A percentile compares a stretch with the other conserved stretches of the same genome.
Conservation (phyloP, 164 flowering plant genomes). For the Platanus orientalis region DNA sequence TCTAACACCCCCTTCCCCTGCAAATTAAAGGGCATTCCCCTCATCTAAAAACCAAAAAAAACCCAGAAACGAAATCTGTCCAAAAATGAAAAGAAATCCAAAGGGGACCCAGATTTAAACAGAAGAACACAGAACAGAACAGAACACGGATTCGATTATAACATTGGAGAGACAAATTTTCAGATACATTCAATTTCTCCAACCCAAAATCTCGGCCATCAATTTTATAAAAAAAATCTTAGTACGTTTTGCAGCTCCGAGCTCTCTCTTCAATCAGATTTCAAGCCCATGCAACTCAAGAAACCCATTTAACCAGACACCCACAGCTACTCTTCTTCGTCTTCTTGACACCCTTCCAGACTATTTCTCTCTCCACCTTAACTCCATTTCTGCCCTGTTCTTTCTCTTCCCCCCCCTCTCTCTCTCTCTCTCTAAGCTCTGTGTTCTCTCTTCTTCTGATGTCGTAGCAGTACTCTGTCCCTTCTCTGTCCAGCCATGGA, state of each 20-base stretch:
- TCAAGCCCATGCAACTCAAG: conserved; percentile 17
- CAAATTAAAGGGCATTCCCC: conserved; percentile 63
- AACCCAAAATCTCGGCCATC: not conserved
- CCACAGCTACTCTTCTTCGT: conserved; percentile 1
- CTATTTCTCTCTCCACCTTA: not conserved
- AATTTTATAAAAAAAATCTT: conserved; percentile 1
- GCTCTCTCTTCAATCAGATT: not conserved
- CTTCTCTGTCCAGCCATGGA: conserved; percentile 59
- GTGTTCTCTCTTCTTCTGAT: conserved; percentile 16
- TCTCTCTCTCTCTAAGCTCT: no score
- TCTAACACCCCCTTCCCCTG: conserved; percentile 53
- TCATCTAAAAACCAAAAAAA: conserved; percentile 32
- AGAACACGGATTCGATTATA: not conserved
- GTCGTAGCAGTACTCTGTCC: conserved; percentile 24
- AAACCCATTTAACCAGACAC: conserved; percentile 12
- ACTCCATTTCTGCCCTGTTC: conserved; percentile 2
- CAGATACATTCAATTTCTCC: not conserved
- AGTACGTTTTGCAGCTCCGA: not conserved
- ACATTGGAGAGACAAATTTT: not conserved
- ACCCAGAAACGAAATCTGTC: not conserved
- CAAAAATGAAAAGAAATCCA: conserved; percentile 1
- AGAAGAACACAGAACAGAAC: not conserved
- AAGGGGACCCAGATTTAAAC: conserved; percentile 1
- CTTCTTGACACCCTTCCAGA: conserved; percentile 9
- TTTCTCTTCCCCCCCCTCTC: conserved; percentile 11